Evolutionary conservation across 2,329 filamentous ascomycete species (phyloP).

Genomic region (Mycosphaerelloides madeirae): DNA sequence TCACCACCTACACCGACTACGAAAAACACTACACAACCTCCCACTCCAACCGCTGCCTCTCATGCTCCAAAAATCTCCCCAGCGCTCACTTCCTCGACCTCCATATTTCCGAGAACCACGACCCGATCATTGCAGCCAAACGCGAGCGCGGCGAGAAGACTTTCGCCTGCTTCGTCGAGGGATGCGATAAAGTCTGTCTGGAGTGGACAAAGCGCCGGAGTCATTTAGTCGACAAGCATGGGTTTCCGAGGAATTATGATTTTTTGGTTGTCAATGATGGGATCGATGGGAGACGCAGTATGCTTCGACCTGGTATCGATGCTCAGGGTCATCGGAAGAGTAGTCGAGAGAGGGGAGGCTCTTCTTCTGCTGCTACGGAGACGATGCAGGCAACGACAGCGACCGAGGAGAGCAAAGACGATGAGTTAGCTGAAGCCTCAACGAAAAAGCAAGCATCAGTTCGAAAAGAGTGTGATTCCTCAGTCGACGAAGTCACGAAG

Average conservation of each 20-base stretch:
- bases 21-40: constrained; percentile 77
- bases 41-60: constrained; percentile 78
- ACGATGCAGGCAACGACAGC: constrained; percentile 20
- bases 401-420: constrained; percentile 12
- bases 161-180: constrained; percentile 87
- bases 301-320: constrained; percentile 58
- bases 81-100: constrained; percentile 72
- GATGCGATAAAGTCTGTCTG: constrained; percentile 77
- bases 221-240: constrained; percentile 91
- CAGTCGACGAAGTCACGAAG: constrained; percentile 15
- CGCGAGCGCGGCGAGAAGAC: constrained; percentile 81
- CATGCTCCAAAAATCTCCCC: constrained; percentile 84
- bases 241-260: constrained; percentile 81
- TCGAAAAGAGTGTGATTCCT: constrained; percentile 4
- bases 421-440: neutral
- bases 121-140: constrained; percentile 67
- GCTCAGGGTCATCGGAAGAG: constrained; percentile 29
- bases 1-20: constrained; percentile 73
- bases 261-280: constrained; percentile 80
- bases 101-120: constrained; percentile 89
- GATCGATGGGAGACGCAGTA: constrained; percentile 77
- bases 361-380: constrained; percentile 14
- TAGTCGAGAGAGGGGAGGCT: constrained; percentile 25
- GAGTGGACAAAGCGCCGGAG: constrained; percentile 78
- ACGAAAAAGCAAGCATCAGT: neutral